phyloP scores from a whole-genome alignment of 108 stramenopile genomes.

The Pseudonitzschia multiseries region DNA sequence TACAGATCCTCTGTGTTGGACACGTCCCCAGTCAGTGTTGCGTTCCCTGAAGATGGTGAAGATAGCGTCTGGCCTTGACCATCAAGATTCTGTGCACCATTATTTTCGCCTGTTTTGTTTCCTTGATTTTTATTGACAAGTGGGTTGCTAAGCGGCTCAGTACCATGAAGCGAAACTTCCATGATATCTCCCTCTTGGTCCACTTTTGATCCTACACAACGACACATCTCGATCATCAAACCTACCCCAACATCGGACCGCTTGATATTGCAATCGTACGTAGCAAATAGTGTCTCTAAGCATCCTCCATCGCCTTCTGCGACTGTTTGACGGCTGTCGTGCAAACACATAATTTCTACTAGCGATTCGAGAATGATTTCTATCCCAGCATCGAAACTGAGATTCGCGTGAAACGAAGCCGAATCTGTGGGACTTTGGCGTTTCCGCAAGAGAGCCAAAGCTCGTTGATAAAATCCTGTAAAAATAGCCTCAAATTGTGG shows the following conservation, averaged over 20 bases:
- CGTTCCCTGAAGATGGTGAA: background rate
- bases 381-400: slow-evolving; percentile 74
- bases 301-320: slow-evolving; percentile 50
- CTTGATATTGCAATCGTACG: slow-evolving; percentile 75
- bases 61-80: background rate
- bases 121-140: background rate
- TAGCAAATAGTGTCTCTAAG: slow-evolving; percentile 76
- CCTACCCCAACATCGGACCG: slow-evolving; percentile 78
- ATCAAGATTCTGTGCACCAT: background rate
- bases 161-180: slow-evolving; percentile 28
- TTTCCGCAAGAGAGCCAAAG: slow-evolving; percentile 68
- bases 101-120: background rate
- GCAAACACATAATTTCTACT: slow-evolving; percentile 76
- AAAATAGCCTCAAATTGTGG: slow-evolving; percentile 82
- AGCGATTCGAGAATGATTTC: slow-evolving; percentile 87
- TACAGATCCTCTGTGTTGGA: background rate
- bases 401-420: slow-evolving; percentile 63
- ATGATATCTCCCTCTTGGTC: slow-evolving; percentile 67
- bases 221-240: slow-evolving; percentile 74
- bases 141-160: slow-evolving; percentile 3
- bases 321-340: slow-evolving; percentile 50
- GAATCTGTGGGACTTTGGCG: slow-evolving; percentile 61
- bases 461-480: slow-evolving; percentile 86
- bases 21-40: background rate
- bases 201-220: slow-evolving; percentile 75